phyloP scores from a whole-genome alignment of 495 filamentous ascomycete genomes.

The Pyrenopolyporus hunteri region DNA sequence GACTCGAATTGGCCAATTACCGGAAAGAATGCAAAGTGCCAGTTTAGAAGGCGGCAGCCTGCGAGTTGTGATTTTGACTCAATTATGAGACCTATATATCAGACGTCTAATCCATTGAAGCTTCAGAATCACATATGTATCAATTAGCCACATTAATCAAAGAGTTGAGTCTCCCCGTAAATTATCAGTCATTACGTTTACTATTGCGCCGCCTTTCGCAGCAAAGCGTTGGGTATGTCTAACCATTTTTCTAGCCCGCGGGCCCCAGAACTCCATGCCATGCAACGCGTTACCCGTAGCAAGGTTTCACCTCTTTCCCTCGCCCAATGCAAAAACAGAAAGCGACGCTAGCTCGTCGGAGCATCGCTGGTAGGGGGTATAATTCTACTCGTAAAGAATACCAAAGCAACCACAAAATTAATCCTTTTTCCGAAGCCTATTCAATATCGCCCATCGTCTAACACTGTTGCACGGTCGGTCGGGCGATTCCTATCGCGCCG shows the following conservation, averaged over 20 bases:
- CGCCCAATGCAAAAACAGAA: slow-evolving; percentile 16
- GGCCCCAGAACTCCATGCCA: slow-evolving; percentile 6
- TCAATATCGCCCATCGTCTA: background rate
- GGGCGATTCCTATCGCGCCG: slow-evolving; percentile 20
- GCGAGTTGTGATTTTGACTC: no score
- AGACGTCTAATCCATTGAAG: no score
- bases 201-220: background rate
- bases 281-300: background rate
- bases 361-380: slow-evolving; percentile 31
- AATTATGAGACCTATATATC: no score
- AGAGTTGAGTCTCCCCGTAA: no score
- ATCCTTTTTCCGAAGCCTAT: slow-evolving; percentile 1
- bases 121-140: no score
- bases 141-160: no score
- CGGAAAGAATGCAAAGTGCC: no score
- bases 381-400: slow-evolving; percentile 12
- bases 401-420: background rate
- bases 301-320: slow-evolving; percentile 1
- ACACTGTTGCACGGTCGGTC: background rate
- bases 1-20: no score
- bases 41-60: no score
- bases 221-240: slow-evolving; percentile 7
- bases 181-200: slow-evolving; percentile 7
- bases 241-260: background rate
- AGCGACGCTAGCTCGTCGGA: background rate